These are phyloP conservation scores for Geotrichum histeridarum DNA, from an alignment of 1,139 yeast genomes.

Conservation along the genomic window DNA sequence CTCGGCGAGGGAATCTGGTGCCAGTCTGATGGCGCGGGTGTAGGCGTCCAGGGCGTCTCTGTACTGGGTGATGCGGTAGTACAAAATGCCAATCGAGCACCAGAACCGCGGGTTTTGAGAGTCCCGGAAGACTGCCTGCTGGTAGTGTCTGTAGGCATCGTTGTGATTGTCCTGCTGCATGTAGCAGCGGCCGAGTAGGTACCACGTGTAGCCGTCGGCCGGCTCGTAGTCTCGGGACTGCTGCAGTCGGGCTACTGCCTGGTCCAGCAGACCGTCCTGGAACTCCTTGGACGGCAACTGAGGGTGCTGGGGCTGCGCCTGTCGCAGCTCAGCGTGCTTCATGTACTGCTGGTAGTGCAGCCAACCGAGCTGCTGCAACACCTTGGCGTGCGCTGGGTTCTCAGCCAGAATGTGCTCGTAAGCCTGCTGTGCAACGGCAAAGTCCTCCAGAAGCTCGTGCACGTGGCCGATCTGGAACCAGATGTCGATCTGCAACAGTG, in stretches of 20 bases:
- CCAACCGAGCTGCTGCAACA: conserved; percentile 92
- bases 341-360: conserved; percentile 66
- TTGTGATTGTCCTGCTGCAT: conserved; percentile 93
- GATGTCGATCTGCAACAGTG: conserved; percentile 91
- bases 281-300: background rate
- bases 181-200: conserved; percentile 89
- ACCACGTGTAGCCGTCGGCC: conserved; percentile 95
- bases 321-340: background rate
- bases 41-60: conserved; percentile 96
- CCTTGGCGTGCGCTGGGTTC: conserved; percentile 92
- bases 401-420: conserved; percentile 87
- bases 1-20: conserved; percentile 79
- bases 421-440: conserved; percentile 87
- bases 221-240: conserved; percentile 86
- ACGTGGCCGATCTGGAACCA: conserved; percentile 98
- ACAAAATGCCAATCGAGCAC: conserved; percentile 97
- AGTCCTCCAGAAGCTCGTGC: conserved; percentile 87
- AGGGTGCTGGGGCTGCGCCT: background rate
- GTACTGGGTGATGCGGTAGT: conserved; percentile 91
- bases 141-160: conserved; percentile 96
- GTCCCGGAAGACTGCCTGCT: conserved; percentile 95
- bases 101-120: conserved; percentile 96
- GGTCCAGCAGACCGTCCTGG: conserved; percentile 42
- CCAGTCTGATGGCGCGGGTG: conserved; percentile 88
- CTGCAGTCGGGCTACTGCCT: conserved; percentile 73